These are phyloP conservation scores for Saccharomycopsis hybrid DNA, from an alignment of 1,139 yeast genomes.

Conservation along the genomic window DNA sequence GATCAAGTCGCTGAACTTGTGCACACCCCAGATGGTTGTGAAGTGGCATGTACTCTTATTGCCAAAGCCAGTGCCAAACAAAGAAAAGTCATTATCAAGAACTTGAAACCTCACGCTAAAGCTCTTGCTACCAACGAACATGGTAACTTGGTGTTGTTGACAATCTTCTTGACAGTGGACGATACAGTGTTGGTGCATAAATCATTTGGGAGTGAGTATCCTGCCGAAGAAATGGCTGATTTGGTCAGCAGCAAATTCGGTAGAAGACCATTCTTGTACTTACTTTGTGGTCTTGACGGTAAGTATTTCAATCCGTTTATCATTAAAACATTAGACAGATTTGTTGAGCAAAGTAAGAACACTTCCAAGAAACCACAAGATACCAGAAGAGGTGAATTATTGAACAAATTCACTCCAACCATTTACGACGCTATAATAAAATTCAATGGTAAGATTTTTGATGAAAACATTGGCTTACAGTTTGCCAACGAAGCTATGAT, in stretches of 20 bases:
- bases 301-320: constrained; percentile 74
- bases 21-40: constrained; percentile 91
- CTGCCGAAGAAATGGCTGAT: constrained; percentile 45
- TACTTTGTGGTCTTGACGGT: constrained; percentile 73
- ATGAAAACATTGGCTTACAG: constrained; percentile 77
- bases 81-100: constrained; percentile 69
- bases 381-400: constrained; percentile 65
- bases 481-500: constrained; percentile 70
- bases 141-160: constrained; percentile 76
- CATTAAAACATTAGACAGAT: constrained; percentile 51
- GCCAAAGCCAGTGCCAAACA: constrained; percentile 90
- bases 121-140: constrained; percentile 76
- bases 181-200: constrained; percentile 82
- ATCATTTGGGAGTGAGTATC: constrained; percentile 56
- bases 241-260: constrained; percentile 69
- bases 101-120: constrained; percentile 66
- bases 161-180: constrained; percentile 82
- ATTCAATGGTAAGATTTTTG: constrained; percentile 44
- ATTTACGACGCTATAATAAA: constrained; percentile 51
- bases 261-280: constrained; percentile 82
- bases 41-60: constrained; percentile 75
- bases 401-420: constrained; percentile 58
- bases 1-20: constrained; percentile 94
- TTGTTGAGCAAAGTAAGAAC: constrained; percentile 45
- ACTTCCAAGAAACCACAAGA: constrained; percentile 85